These are phyloP conservation scores for Anisodus tanguticus DNA, from an alignment of 257 asterid species.

Conservation along the genomic window DNA sequence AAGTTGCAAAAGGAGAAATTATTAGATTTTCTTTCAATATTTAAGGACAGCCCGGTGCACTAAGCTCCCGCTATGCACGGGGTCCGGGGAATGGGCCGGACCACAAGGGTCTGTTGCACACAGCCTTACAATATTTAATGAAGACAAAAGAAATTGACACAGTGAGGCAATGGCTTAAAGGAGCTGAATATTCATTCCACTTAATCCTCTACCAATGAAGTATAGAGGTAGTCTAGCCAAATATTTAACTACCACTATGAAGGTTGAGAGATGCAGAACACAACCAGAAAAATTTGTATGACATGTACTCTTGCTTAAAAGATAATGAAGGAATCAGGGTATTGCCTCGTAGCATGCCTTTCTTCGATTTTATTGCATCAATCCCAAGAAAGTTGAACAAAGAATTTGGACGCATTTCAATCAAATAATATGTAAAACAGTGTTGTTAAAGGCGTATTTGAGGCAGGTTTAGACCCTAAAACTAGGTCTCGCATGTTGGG, in stretches of 20 bases:
- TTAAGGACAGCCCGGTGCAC: neutral
- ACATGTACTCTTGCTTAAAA: neutral
- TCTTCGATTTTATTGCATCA: neutral
- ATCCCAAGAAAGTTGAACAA: conserved; percentile 7
- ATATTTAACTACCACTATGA: neutral
- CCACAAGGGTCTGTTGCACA: too few species aligned
- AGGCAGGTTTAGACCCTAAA: conserved; percentile 19
- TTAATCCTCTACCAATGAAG: neutral
- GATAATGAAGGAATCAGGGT: neutral
- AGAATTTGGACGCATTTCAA: conserved; percentile 4
- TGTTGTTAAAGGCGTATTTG: neutral
- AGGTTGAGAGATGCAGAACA: conserved; percentile 1
- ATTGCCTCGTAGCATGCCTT: neutral
- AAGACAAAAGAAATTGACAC: neutral
- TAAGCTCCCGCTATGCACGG: too few species aligned
- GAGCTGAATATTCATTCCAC: neutral
- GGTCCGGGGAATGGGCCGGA: too few species aligned
- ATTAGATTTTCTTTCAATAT: neutral
- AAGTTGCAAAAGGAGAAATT: neutral
- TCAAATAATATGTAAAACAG: neutral
- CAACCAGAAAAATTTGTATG: neutral
- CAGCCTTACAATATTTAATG: too few species aligned
- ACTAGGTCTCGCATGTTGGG: neutral
- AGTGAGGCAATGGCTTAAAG: neutral
- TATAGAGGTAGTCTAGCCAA: neutral